Evolutionary conservation across 257 asterid genomes (phyloP), one percentile per base, ranked within the genome.

Genomic region (Nicotiana otophora): DNA sequence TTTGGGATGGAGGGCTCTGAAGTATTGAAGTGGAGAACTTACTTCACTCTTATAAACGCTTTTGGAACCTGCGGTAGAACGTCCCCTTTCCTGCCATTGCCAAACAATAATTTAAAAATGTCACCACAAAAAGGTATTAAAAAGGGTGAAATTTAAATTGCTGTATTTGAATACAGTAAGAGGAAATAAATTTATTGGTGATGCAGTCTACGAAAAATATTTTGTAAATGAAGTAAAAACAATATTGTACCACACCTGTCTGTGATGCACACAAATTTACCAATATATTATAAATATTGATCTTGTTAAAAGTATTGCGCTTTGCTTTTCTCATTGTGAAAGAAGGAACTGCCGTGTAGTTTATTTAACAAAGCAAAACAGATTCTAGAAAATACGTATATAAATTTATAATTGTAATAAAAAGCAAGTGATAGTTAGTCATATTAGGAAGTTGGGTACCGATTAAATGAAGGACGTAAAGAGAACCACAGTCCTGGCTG

Each of bases 41-140:
- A 84, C 86, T 84, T 84, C 16, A 84, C 78, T 72, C 86, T 70
- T 65, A 84, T 80, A 36, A 69, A 80, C 16, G 84, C 36, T 68
- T 84, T 84, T 4, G 69, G 84, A 55, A 84, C 34, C 58, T 80
- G 86, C 60, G 84, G 84, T 19, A 80, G 77, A 61, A 48, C 63
- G 34, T 80, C 78, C 77, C 86, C 86, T 30, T 70, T 64, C 78
- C 84, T 84, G 82, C 28, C 16, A 70, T 80, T 58, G 23, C 17
- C 57, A 68, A 31, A 62, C n/a, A n/a, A 17, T 36, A 23, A 26
- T 7, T 39, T 5, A 17, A 6, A 14, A 20, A 28, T 51, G 3
- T 19, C 9, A 31, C 4, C 17, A 4, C 28, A 42, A 17, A 33
- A 48, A 2, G 26, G 6, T 68, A 36, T 5, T 26, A 53, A 81